These are phyloP conservation scores for Debaryomyces nepalensis DNA, from an alignment of 1,139 yeast genomes.

Conservation along the genomic window DNA sequence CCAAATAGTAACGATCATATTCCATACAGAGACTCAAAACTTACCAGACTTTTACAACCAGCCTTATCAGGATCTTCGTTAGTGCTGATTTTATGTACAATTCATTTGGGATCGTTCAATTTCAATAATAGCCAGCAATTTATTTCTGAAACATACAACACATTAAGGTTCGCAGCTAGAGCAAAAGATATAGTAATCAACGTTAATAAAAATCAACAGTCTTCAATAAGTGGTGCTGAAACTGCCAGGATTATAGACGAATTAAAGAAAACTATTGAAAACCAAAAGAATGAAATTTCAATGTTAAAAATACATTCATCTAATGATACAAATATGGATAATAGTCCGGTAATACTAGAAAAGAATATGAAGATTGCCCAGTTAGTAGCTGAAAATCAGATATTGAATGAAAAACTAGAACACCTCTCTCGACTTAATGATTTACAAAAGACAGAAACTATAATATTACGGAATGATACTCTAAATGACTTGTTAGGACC, in stretches of 20 bases:
- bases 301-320: slow-evolving; percentile 25
- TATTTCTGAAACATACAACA: slow-evolving; percentile 79
- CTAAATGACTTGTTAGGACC: slow-evolving; percentile 54
- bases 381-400: slow-evolving; percentile 62
- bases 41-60: slow-evolving; percentile 87
- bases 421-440: slow-evolving; percentile 68
- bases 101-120: slow-evolving; percentile 56
- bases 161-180: slow-evolving; percentile 88
- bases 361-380: slow-evolving; percentile 36
- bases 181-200: slow-evolving; percentile 82
- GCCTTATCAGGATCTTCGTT: slow-evolving; percentile 87
- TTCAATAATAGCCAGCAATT: slow-evolving; percentile 42
- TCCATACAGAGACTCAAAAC: slow-evolving; percentile 90
- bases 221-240: slow-evolving; percentile 39
- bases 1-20: slow-evolving; percentile 56
- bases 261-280: slow-evolving; percentile 48
- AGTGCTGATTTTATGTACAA: slow-evolving; percentile 87
- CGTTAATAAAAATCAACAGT: slow-evolving; percentile 59
- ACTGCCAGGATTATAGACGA: slow-evolving; percentile 52
- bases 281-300: slow-evolving; percentile 46
- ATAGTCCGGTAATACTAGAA: slow-evolving; percentile 11
- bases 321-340: slow-evolving; percentile 1
- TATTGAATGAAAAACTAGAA: slow-evolving; percentile 68
- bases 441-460: slow-evolving; percentile 58
- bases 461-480: slow-evolving; percentile 57